Base-by-base conservation (phyloP, 257 asterid species). In the Nyctanthes arbortristis region DNA sequence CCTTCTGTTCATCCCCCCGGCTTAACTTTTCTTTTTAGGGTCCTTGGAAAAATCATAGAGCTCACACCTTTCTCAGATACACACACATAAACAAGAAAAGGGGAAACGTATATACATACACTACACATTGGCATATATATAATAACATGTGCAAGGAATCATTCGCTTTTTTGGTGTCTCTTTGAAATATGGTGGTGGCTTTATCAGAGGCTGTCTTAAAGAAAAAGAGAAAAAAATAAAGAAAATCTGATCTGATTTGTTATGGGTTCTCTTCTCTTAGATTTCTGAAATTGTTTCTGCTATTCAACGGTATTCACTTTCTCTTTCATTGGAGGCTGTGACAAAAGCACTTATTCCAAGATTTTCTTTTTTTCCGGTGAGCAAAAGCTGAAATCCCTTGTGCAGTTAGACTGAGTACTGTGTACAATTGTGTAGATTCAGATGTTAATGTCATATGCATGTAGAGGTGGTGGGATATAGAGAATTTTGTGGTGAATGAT, bases 291-390 rank as follows among this genome's bases (percentile, higher is more conserved):
- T 75, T 71, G 67, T 57, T 78, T 72, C 81, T 81, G 87, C 84
- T 71, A 68, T 84, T 84, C 84, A 87, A 83, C 84, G 88, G 86
- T 84, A 83, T 78, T 84, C 80, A 65, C 74, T 32, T 22, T 39
- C 81, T 70, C 79, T 77, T 81, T 82, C 84, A 33, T 82, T 67
- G 87, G 82, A 82, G 76, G 70, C 79, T 73, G 88, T 79, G 93
- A 71, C 72, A 73, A 72, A 66, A 75, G 65, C 81, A 68, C 85
- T 69, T 47, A 64, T 76, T 81, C 63, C 82, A 37, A 78, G 84
- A 73, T 68, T 78, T 73, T 55, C 79, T 63, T 45, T 63, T 45
- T 76, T 45, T 11, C 52, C 47, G 63, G 73, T n/a, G 76, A 55
- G 78, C 73, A 71, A 73, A 78, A 78, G 78, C 77, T 71, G 55